Percentiles rank a stretch among this genome's conserved stretches.
Conservation (phyloP, 306 rosid genomes). For the Trifolium subterraneum region DNA sequence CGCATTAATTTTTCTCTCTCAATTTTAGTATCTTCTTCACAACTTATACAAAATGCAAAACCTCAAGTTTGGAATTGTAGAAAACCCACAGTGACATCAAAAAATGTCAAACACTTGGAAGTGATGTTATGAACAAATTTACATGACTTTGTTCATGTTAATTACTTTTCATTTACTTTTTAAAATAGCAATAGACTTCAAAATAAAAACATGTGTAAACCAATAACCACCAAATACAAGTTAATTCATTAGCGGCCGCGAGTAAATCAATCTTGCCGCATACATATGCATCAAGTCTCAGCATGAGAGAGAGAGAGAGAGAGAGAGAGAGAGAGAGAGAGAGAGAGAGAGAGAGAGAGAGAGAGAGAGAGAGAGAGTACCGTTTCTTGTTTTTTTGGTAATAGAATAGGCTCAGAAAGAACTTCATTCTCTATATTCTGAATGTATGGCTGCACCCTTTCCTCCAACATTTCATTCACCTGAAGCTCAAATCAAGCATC, state of each 20-base stretch:
- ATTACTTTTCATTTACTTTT: not conserved
- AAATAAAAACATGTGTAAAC: not conserved
- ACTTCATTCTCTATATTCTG: slow-evolving; percentile 52
- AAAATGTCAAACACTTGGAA: slow-evolving; percentile 4
- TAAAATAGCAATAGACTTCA: not conserved
- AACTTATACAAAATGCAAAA: slow-evolving; percentile 2
- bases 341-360: slow-evolving; percentile 1
- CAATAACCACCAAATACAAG: not conserved
- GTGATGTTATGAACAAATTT: slow-evolving; percentile 1
- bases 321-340: not conserved
- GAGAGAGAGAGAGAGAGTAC: slow-evolving; percentile 40
- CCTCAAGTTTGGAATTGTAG: slow-evolving; percentile 23
- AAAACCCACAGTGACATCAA: slow-evolving; percentile 7
- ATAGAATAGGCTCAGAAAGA: slow-evolving; percentile 74
- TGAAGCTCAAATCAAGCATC: slow-evolving; percentile 50
- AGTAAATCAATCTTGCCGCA: not conserved
- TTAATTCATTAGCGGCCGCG: not conserved
- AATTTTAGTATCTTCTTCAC: not conserved
- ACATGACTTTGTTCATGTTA: not conserved
- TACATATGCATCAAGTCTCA: not conserved
- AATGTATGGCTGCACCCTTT: slow-evolving; percentile 77
- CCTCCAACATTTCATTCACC: slow-evolving; percentile 85
- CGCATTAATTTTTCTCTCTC: not conserved
- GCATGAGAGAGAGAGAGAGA: not conserved
- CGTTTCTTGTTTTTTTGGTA: slow-evolving; percentile 65